Conservation (phyloP, 164 flowering plant genomes). For the Litsea cubeba region DNA sequence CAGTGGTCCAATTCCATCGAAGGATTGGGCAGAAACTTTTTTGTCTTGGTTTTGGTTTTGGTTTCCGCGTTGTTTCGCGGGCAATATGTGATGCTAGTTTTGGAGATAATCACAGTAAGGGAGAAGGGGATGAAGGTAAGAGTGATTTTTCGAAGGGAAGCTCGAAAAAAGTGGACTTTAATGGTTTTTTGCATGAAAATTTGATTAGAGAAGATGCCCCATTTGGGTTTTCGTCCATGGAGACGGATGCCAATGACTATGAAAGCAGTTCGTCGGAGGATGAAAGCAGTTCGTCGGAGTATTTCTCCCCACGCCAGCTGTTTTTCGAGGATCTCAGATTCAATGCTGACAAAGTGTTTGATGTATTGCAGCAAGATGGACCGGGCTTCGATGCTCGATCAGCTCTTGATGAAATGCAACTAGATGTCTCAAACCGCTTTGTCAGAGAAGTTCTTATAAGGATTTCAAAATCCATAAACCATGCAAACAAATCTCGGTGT, state of each 20-base stretch:
- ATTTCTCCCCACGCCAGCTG: constrained; percentile 17
- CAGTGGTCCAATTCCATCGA: constrained; percentile 5
- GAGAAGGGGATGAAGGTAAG: background rate
- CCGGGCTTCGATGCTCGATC: constrained; percentile 59
- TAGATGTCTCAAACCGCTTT: constrained; percentile 49
- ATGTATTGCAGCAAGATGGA: constrained; percentile 61
- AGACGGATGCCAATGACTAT: constrained; percentile 1
- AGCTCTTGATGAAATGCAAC: constrained; percentile 41
- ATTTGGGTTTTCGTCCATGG: background rate
- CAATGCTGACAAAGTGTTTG: constrained; percentile 46
- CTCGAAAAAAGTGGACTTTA: constrained; percentile 11
- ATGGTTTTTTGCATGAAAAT: constrained; percentile 2
- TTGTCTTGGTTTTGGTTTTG: background rate
- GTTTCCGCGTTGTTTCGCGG: constrained; percentile 2
- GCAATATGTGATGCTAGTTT: constrained; percentile 10
- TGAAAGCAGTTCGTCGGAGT: constrained; percentile 4
- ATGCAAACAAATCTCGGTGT: constrained; percentile 36
- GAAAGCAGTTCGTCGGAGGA: constrained; percentile 9
- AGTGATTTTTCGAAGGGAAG: background rate
- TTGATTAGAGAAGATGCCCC: background rate
- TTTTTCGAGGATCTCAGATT: constrained; percentile 24
- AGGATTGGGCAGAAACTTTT: background rate
- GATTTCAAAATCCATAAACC: constrained; percentile 39
- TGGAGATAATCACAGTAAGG: background rate
- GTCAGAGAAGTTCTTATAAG: constrained; percentile 67